Conservation (phyloP, 148 eudicot genomes). For the Cornus kousa region DNA sequence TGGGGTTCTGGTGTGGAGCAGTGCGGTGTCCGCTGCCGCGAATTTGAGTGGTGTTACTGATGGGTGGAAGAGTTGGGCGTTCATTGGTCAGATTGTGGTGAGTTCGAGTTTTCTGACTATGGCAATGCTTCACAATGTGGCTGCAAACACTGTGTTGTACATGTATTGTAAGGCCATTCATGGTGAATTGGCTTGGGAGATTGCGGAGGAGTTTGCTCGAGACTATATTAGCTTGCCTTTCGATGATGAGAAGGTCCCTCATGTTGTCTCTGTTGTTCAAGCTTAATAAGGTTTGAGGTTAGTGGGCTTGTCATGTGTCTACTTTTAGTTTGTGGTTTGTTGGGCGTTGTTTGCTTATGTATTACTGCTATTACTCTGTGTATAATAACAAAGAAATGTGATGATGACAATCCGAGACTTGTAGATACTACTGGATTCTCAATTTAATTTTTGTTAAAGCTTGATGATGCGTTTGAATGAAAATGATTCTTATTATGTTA, state of each 20-base stretch:
- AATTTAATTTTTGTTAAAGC: background rate
- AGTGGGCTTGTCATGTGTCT: background rate
- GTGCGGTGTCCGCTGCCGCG: constrained; percentile 13
- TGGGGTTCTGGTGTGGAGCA: constrained; percentile 12
- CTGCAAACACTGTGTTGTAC: constrained; percentile 50
- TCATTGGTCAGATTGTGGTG: constrained; percentile 30
- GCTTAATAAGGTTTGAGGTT: constrained; percentile 23
- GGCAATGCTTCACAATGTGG: constrained; percentile 42
- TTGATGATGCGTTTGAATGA: background rate
- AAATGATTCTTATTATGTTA: background rate
- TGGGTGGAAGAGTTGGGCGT: constrained; percentile 39
- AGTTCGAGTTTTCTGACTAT: constrained; percentile 42
- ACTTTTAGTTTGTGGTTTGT: background rate
- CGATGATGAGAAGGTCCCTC: constrained; percentile 63
- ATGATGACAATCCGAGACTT: background rate
- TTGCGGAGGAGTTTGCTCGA: constrained; percentile 57
- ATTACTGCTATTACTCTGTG: background rate
- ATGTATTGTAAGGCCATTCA: constrained; percentile 71
- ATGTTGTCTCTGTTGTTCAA: constrained; percentile 45
- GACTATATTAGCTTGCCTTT: constrained; percentile 71
- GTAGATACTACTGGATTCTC: background rate
- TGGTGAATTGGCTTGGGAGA: constrained; percentile 67
- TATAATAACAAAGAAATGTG: background rate
- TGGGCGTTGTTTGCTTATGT: background rate
- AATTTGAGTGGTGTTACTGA: constrained; percentile 8